These are phyloP conservation scores for Aspergillus sp. DNA, from an alignment of 2,329 filamentous ascomycete species.

Conservation along the genomic window DNA sequence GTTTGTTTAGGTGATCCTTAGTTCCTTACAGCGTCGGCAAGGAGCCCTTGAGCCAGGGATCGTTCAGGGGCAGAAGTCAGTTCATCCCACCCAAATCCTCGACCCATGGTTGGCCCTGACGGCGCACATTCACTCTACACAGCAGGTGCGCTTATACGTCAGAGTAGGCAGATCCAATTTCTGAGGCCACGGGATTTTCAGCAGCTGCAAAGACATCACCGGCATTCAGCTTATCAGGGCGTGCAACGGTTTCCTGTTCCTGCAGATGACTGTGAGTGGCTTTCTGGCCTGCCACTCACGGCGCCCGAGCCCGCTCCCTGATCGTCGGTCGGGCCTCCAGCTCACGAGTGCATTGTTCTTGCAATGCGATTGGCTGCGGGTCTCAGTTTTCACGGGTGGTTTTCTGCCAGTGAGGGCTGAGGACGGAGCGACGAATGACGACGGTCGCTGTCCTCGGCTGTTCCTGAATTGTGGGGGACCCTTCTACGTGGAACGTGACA, in stretches of 20 bases:
- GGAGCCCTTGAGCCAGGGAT: not conserved
- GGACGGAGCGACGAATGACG: not conserved
- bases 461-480: not conserved
- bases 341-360: not conserved
- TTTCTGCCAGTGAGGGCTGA: not conserved
- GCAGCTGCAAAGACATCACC: not conserved
- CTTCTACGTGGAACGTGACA: too few species aligned
- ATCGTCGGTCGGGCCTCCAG: not conserved
- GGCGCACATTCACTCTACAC: not conserved
- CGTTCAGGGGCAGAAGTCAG: conserved; percentile 4
- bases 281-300: not conserved
- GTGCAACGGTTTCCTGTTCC: not conserved
- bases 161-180: not conserved
- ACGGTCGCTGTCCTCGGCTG: not conserved
- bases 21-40: conserved; percentile 6
- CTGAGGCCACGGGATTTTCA: not conserved
- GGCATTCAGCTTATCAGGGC: not conserved
- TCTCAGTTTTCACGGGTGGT: not conserved
- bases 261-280: not conserved
- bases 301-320: not conserved
- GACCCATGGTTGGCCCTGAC: not conserved
- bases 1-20: conserved; percentile 6
- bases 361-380: not conserved
- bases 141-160: not conserved
- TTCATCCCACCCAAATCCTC: not conserved